Base-by-base conservation (phyloP, 1,284 basidiomycete genomes). In the Leccinum pachyderme region DNA sequence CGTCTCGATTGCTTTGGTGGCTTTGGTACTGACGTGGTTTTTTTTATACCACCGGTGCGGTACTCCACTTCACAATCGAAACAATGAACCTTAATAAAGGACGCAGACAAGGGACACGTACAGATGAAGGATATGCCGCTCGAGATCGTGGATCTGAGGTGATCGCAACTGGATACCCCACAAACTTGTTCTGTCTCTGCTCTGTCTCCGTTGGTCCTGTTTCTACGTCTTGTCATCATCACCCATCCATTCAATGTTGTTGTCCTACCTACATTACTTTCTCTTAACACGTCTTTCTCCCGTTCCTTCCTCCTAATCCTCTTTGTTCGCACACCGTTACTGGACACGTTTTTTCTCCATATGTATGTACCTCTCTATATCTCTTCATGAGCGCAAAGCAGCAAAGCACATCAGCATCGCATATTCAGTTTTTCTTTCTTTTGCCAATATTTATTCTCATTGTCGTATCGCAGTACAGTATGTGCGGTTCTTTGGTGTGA, bases 41-140 rank as follows among this genome's bases (percentile, higher is more conserved):
- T 39, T 3, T 41, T 24, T 37, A 31, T 62, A 7, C 22, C 25
- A 29, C 11, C n/a, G 39, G 4, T 25, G 24, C 24, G 27, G 24
- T 9, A n/a, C 11, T 27, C 27, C 2, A 24, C 24, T 48, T 31
- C 55, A 9, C 25, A 44, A 25, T 39, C 12, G 27, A 52, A 32
- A 12, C 32, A 18, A 18, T 27, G 27, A 28, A 39, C 11, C 18
- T 15, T 15, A 44, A 43, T 43, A 22, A 53, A 89, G 87, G 85
- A 90, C 61, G 85, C 86, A 35, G 87, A 91, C 68, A 87, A 85
- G 67, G 85, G 86, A 5, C 89, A 91, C 71, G 88, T 91, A n/a
- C 82, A 84, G 66, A 85, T 88, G 80, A 83, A 78, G 63, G 86
- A 89, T 55, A 68, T 81, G 43, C 69, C 80, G 4, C 70, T 91